A percentile compares a stretch with the other conserved stretches of the same genome.
Evolutionary conservation across 2,329 filamentous ascomycete species (phyloP).

Genomic region (Colletotrichum sp.): DNA sequence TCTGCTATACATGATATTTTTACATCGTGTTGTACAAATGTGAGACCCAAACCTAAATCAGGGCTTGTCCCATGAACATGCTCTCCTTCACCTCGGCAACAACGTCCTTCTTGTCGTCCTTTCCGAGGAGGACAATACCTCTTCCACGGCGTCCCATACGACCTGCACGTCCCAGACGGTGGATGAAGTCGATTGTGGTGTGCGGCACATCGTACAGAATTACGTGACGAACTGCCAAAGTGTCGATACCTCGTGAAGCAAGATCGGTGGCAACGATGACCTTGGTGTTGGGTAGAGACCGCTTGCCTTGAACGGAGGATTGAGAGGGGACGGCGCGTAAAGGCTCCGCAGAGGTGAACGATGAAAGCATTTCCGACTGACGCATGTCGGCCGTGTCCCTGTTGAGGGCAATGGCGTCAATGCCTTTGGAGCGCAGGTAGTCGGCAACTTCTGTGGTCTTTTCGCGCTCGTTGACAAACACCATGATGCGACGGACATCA

Average conservation of each 20-base stretch:
- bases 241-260: constrained; percentile 92
- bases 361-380: constrained; percentile 76
- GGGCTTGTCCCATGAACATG: constrained; percentile 81
- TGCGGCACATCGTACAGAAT: constrained; percentile 98
- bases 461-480: constrained; percentile 97
- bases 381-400: constrained; percentile 82
- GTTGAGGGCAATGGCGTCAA: constrained; percentile 85
- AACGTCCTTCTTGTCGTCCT: constrained; percentile 86
- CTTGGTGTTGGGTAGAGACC: constrained; percentile 76
- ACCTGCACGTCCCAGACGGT: constrained; percentile 88
- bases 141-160: constrained; percentile 91
- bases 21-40: constrained; percentile 16
- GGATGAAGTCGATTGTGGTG: constrained; percentile 97
- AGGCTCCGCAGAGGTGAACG: constrained; percentile 68
- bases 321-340: constrained; percentile 33
- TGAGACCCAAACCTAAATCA: constrained; percentile 58
- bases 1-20: neutral
- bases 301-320: constrained; percentile 38
- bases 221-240: constrained; percentile 86
- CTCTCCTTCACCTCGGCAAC: constrained; percentile 91
- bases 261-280: constrained; percentile 95
- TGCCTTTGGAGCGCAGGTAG: constrained; percentile 83
- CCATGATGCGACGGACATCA: constrained; percentile 83
- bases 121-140: constrained; percentile 89
- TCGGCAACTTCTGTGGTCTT: constrained; percentile 81